Base-by-base conservation (phyloP, 2,329 filamentous ascomycete genomes). In the Pseudocercospora musae region DNA sequence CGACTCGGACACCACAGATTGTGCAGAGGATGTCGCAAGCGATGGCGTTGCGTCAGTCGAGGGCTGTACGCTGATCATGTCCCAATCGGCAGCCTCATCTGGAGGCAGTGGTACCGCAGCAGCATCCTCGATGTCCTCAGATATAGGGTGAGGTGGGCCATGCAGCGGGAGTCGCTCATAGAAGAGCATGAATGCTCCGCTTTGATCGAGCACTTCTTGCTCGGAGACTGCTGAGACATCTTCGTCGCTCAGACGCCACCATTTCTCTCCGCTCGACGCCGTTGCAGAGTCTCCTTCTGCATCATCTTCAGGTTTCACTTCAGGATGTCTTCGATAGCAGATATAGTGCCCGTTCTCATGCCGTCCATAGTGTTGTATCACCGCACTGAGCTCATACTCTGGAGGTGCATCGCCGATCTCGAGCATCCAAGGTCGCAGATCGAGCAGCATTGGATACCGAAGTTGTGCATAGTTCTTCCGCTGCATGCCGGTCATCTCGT, bases 331-430 rank as follows among this genome's bases (percentile, higher is more conserved):
- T 57, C 91, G 85, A 75, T 95, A 96, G 74, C 92, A 96, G 42
- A 97, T 87, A 70, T 99, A 98, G 77, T 99, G 95, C 0, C 95
- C 95, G 70, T 96, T 96, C 65, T 97, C 92, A 74, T 98, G 95
- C 31, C 90, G 84, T 3, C 95, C 95, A 65, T 90, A 91, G 73
- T 98, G 95, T 0, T 92, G 95, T 9, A 98, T 85, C 0, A 94
- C 90, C 29, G 93, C 92, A 27, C 59, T 66, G 23, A 69, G 60
- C 25, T 44, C 31, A 37, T 66, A 68, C 8, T 60, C 49, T 10
- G 62, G 48, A 29, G 62, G 31, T n/a, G 44, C 56, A 21, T 60
- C 65, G 66, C 50, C 57, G 52, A 18, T 69, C 64, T 62, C 91
- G 27, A 96, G 79, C 72, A 89, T 94, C 93, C 92, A 97, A n/a